A percentile compares a stretch with the other conserved stretches of the same genome.
Evolutionary conservation across 2,329 filamentous ascomycete species (phyloP).

Genomic region (Cladosporium sp.): DNA sequence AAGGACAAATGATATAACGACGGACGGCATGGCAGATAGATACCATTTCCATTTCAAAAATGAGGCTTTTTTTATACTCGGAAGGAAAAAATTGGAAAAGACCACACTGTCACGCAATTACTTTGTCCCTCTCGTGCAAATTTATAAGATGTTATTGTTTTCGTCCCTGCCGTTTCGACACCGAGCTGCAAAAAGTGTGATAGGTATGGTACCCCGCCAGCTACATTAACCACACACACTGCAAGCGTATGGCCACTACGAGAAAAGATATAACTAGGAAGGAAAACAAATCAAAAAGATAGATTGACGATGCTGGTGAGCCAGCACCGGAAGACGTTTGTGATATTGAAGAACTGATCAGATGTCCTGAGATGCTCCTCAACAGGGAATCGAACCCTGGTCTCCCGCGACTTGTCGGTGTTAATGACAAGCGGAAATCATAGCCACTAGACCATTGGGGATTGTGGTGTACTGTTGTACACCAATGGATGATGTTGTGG

Average conservation of each 20-base stretch:
- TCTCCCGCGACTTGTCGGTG: conserved; percentile 17
- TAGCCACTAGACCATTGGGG: conserved; percentile 41
- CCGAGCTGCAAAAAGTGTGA: too few relatives aligned
- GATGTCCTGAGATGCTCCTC: conserved; percentile 14
- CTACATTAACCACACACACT: too few relatives aligned
- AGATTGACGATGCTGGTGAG: conserved; percentile 1
- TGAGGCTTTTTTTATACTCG: not conserved
- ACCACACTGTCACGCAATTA: not conserved
- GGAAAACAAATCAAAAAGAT: not conserved
- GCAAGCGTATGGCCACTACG: not conserved
- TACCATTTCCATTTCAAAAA: not conserved
- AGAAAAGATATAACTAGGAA: too few relatives aligned
- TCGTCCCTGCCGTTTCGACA: too few relatives aligned
- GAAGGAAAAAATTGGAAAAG: not conserved
- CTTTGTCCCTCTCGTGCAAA: too few relatives aligned
- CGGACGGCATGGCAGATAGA: not conserved
- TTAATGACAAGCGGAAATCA: conserved; percentile 40
- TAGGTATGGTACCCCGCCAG: too few relatives aligned
- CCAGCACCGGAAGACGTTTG: conserved; percentile 10
- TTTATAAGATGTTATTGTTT: too few relatives aligned
- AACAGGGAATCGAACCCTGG: conserved; percentile 20
- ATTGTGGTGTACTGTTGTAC: too few relatives aligned
- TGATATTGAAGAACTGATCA: conserved; percentile 7
- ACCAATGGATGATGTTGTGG: too few relatives aligned
- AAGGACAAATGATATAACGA: not conserved